phyloP scores from a whole-genome alignment of 208 protist species.

The Acanthamoeba castellanii region DNA sequence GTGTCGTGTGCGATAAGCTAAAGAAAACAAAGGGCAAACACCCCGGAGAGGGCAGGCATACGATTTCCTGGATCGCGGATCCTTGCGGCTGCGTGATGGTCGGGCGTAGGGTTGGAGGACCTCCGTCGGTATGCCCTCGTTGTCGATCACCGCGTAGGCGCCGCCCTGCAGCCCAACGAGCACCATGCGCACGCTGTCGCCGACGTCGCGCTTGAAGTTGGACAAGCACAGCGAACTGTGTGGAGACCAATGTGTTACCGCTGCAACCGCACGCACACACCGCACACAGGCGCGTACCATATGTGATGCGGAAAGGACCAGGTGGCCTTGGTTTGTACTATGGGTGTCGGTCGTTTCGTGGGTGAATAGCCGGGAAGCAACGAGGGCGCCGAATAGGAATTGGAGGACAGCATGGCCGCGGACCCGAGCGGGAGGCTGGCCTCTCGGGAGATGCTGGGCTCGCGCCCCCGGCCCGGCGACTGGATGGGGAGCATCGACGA shows the following conservation, averaged over 20 bases:
- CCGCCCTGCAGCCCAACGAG: constrained; percentile 27
- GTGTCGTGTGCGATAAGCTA: neutral
- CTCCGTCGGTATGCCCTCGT: neutral
- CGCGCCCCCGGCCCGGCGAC: neutral
- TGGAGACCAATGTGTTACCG: neutral
- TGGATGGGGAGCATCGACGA: neutral
- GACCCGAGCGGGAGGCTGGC: neutral
- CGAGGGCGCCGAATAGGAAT: neutral
- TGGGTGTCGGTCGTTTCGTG: neutral
- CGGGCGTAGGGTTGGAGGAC: constrained; percentile 1
- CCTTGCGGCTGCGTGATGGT: neutral
- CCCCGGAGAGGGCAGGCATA: neutral
- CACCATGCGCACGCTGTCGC: constrained; percentile 35
- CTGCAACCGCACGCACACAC: too few relatives aligned
- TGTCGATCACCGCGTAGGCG: constrained; percentile 31
- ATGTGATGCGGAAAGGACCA: constrained; percentile 32
- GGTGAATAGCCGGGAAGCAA: neutral
- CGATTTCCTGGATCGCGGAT: neutral
- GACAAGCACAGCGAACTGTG: constrained; percentile 8
- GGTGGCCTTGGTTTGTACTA: neutral
- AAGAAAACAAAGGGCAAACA: neutral
- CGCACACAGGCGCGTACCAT: neutral
- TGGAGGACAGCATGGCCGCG: neutral
- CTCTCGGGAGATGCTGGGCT: neutral
- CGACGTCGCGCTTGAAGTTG: constrained; percentile 29